Evolutionary conservation across 1,284 basidiomycete species (phyloP).

Genomic region (Butyriboletus appendiculatus): DNA sequence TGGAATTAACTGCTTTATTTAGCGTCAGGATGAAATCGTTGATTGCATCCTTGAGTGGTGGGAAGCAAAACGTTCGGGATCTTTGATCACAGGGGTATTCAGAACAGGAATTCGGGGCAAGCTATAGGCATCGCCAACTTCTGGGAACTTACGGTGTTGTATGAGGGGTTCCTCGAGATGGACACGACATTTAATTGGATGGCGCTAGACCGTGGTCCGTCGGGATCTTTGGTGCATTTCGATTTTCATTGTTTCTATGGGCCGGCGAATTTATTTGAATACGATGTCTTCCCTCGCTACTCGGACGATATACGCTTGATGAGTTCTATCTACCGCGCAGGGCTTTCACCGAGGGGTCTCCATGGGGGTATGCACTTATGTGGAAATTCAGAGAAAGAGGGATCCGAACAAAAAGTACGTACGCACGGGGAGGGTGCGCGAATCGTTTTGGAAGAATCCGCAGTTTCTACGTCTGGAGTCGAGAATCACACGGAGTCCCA

Average conservation of each 20-base stretch:
- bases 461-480: neutral
- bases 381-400: no score
- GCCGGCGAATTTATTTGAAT: slow-evolving; percentile 1
- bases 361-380: no score
- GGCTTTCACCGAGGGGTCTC: neutral
- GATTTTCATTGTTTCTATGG: neutral
- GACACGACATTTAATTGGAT: neutral
- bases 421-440: neutral
- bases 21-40: slow-evolving; percentile 61
- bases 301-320: slow-evolving; percentile 2
- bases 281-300: slow-evolving; percentile 6
- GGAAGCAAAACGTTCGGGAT: slow-evolving; percentile 41
- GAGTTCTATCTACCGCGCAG: neutral
- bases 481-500: slow-evolving; percentile 6
- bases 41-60: slow-evolving; percentile 65
- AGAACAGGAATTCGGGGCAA: slow-evolving; percentile 51
- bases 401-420: no score
- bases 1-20: slow-evolving; percentile 4
- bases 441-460: slow-evolving; percentile 5
- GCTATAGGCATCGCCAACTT: slow-evolving; percentile 35
- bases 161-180: neutral
- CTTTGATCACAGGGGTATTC: slow-evolving; percentile 59
- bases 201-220: neutral
- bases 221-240: neutral
- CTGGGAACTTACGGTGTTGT: neutral